Base-by-base conservation (phyloP, 2,329 filamentous ascomycete genomes). In the Pseudopithomyces maydicus region DNA sequence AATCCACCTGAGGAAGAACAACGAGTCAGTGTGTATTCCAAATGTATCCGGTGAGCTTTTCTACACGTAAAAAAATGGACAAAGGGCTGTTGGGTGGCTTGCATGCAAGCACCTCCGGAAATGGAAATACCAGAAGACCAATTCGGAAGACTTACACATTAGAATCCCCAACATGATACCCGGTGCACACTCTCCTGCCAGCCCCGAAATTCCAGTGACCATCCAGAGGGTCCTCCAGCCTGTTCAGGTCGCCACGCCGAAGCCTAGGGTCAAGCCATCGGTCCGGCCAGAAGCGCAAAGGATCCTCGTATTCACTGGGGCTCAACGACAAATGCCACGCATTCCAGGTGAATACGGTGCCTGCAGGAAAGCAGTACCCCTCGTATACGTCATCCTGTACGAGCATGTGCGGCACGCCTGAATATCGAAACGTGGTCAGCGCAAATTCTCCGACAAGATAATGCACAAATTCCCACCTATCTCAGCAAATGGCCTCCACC, bases 201-300 rank as follows among this genome's bases (percentile, higher is more conserved):
- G 63, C 51, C 2, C 65, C 66, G 55, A 69, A 69, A n/a, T 55
- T 56, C 59, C 62, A 71, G 50, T 74, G 70, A 15, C 71, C 71
- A 20, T 63, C 64, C 20, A 69, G 44, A n/a, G 63, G 58, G 54
- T 70, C 64, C 15, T 58, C 49, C 20, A 61, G 29, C 44, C 57
- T 56, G 52, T 35, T 39, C 29, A 43, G 61, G 42, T 63, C 38
- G 62, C 43, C 10, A 48, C 53, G 45, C 57, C 65, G 38, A 58
- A 65, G 43, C 39, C 63, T 60, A 22, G 59, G 58, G 32, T 70
- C 62, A 17, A 68, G 36, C 56, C 63, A 70, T 10, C 66, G 29
- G n/a, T 69, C 65, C 15, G 65, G 67, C 56, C 56, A 65, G 47
- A 67, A 68, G 11, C 58, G 52, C 22, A 58, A 19, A 15, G 66